Base-by-base conservation (phyloP, 2,329 filamentous ascomycete genomes). In the Canariomyces notabilis region DNA sequence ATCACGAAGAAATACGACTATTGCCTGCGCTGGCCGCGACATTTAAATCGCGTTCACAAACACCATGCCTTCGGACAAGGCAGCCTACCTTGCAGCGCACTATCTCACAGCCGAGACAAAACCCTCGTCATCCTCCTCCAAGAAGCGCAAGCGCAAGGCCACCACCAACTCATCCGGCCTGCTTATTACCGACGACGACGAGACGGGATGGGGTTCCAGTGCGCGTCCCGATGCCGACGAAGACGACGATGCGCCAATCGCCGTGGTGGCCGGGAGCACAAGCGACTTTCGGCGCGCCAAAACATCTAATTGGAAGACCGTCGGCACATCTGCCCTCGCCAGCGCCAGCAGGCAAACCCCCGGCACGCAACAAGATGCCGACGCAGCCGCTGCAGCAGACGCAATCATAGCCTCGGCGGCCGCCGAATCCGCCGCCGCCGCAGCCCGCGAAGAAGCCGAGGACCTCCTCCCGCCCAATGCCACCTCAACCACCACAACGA, bases 61-160 rank as follows among this genome's bases (percentile, higher is more conserved):
- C 34, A 53, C 22, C 21, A 80, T 80, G 77, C 68, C 76, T 35
- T 71, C 73, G 50, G 75, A 80, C 56, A 77, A 96, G 55, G 83
- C 89, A 48, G 82, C 83, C 61, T 98, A 97, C 62, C 80, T 98
- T 29, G 90, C 91, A 31, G 85, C 88, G 53, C 93, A 89, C 66
- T 98, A 98, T 65, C 82, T 98, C 40, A 87, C 77, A 2, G 81
- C 83, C 33, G 75, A 80, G 51, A 66, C 72, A 5, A 79, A 78
- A 52, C 73, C 77, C 15, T n/a, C n/a, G n/a, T 31, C 51, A 14
- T 45, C 52, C 6, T 73, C 76, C n/a, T 45, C 49, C 33, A 41
- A 83, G 61, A 84, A 83, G 62, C 74, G 78, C 51, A 85, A 84
- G 67, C 75, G 77, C 59, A 83, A 82, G 63, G 66, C 74, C 47